Percentiles rank a stretch among this genome's conserved stretches.
Conservation (phyloP, 495 filamentous ascomycete genomes). For the Cryomyces antarcticus region DNA sequence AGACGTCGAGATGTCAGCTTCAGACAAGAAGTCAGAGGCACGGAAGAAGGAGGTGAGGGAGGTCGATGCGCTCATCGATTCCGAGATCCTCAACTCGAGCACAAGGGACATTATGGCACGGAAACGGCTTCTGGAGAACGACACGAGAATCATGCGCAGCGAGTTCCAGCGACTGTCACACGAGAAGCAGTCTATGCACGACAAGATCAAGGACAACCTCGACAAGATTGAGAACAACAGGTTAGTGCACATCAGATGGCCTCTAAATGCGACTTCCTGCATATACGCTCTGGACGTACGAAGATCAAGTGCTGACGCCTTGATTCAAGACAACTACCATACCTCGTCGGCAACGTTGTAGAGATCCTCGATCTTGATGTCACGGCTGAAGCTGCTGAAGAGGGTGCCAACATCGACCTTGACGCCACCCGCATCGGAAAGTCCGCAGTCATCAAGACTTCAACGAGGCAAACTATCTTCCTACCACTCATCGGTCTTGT, state of each 20-base stretch:
- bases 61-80: conserved; percentile 51
- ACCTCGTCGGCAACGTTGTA: conserved; percentile 95
- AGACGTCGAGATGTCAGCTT: conserved; percentile 57
- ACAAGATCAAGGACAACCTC: conserved; percentile 96
- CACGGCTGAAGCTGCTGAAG: conserved; percentile 84
- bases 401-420: conserved; percentile 95
- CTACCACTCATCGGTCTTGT: conserved; percentile 93
- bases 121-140: conserved; percentile 81
- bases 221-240: conserved; percentile 99
- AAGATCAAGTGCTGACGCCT: conserved; percentile 3
- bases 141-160: conserved; percentile 95
- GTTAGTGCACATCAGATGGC: conserved; percentile 25
- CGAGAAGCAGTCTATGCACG: conserved; percentile 83
- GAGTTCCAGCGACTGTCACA: conserved; percentile 86
- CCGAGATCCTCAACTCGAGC: conserved; percentile 73
- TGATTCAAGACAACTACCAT: conserved; percentile 66
- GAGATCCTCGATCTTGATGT: conserved; percentile 93
- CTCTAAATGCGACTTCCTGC: neutral
- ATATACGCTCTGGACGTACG: neutral
- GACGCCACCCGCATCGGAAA: conserved; percentile 94
- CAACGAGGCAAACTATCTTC: conserved; percentile 96
- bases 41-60: conserved; percentile 42
- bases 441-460: conserved; percentile 99
- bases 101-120: conserved; percentile 85
- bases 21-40: conserved; percentile 43